Evolutionary conservation across 192 early-diverging fungal genomes (phyloP), one percentile per base, ranked within the genome.

Genomic region (Oehlia diaphana): DNA sequence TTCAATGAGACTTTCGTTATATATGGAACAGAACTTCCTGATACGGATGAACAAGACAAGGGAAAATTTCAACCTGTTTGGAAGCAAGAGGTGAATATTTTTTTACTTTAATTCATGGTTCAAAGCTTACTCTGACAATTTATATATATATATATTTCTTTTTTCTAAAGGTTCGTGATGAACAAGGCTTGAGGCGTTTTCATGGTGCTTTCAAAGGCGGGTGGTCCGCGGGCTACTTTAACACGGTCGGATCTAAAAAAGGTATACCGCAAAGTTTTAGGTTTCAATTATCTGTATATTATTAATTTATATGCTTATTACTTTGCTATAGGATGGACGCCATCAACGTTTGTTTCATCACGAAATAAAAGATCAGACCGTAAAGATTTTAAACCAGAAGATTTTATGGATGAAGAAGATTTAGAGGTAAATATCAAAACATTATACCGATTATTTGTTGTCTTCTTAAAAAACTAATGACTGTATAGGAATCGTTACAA

Each of bases 361-460:
- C 88, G 95, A 47, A 82, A 74, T 35, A 87, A 87, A 8, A 90
- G 95, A 14, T 86, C 85, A 8, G 86, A 91, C 65, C 79, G 74
- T 53, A 86, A 80, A n/a, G 72, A 53, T 63, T 72, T 80, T 72
- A 83, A 82, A 16, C 91, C 92, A 31, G 94, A 97, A 77, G 97
- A 99, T 79, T 98, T 91, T 77, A 99, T 99, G 98, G 98, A 99
- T 84, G 95, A 97, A 8, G 96, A 99, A 79, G 98, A 99, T 77
- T 77, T 94, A 26, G 91, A 90, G 76, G 95, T 88, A 84, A 4
- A 68, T 61, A 67, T 70, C 10, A 47, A 12, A 47, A 26, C 23
- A 12, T 53, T 49, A 10, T 69, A 28, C 33, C 49, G 31, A 33
- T 47, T 64, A 21, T 7, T 9, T 42, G 42, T 31, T 31, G 31